Evolutionary conservation across 371 early-diverging fungal species (phyloP), one percentile per base, ranked within the genome.

Genomic region (Mortierella sp.): DNA sequence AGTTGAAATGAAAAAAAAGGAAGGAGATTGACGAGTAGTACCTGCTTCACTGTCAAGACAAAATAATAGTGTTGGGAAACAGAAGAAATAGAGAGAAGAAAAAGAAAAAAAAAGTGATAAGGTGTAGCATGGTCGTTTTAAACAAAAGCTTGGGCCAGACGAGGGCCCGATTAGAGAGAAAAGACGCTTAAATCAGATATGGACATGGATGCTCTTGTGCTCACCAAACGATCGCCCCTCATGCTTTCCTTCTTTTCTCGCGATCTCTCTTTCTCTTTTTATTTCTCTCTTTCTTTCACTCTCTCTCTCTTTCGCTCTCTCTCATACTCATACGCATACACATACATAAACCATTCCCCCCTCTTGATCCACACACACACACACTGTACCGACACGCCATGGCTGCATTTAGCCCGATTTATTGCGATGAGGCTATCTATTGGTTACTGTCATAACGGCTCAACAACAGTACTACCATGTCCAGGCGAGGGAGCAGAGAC

Each of bases 101-200:
- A 51, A 40, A 26, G 22, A 35, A 47, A 40, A 22, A 16, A 49
- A 16, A 49, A 49, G 5, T 49, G 49, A 49, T 5, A 49, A 10
- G n/a, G n/a, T 18, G 49, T n/a, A 24, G 39, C 20, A 59, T n/a
- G 26, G 43, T 47, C 11, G 18, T 1, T 47, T 47, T 47, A 40
- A 40, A 40, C 9, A 47, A 10, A 47, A 18, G 47, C 47, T 45
- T 30, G 30, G 26, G 49, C 8, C 49, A 45, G 16, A 30, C 51
- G 65, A 65, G 47, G 45, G 63, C 45, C 24, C 24, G 37, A 54
- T 28, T 49, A 54, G 37, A 28, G 59, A 37, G 61, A 40, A 14
- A 8, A 26, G 47, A 30, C 16, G 32, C 35, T 37, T 18, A n/a
- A 22, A 16, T 16, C 11, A 47, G 47, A 16, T 5, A 24, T 20